phyloP scores from a whole-genome alignment of 441 rosid genomes.

The Adansonia rubrostipa region DNA sequence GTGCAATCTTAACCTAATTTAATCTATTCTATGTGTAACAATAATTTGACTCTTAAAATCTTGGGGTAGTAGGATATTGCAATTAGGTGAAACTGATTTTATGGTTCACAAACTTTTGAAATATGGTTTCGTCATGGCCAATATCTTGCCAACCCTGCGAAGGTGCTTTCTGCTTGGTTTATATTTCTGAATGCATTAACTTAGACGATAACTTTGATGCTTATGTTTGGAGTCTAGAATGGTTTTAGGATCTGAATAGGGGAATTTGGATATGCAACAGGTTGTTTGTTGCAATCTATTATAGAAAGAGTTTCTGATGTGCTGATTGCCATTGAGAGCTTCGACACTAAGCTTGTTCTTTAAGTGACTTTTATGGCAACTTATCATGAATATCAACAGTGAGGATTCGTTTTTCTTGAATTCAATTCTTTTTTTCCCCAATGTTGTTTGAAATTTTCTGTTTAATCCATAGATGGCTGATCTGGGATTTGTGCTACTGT shows the following conservation, averaged over 20 bases:
- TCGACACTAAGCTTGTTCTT: neutral
- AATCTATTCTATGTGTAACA: neutral
- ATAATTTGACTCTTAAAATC: neutral
- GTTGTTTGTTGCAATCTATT: slow-evolving; percentile 1
- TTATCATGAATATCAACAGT: neutral
- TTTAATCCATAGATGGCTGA: neutral
- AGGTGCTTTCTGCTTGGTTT: neutral
- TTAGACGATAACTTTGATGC: slow-evolving; percentile 6
- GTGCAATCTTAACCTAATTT: neutral
- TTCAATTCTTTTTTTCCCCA: neutral
- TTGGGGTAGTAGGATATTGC: neutral
- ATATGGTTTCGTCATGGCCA: neutral
- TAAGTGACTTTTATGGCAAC: neutral
- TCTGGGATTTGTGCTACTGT: slow-evolving; percentile 1
- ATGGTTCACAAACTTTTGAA: neutral
- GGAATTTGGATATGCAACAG: neutral
- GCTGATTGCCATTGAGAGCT: neutral
- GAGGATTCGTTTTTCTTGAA: neutral
- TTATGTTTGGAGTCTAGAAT: neutral
- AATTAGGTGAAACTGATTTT: neutral
- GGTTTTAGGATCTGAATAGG: neutral
- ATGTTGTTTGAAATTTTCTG: slow-evolving; percentile 2
- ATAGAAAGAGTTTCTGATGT: neutral
- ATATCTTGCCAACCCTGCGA: neutral
- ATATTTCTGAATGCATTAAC: neutral